phyloP scores from a whole-genome alignment of 306 rosid species.

The Crataegus laevigata region DNA sequence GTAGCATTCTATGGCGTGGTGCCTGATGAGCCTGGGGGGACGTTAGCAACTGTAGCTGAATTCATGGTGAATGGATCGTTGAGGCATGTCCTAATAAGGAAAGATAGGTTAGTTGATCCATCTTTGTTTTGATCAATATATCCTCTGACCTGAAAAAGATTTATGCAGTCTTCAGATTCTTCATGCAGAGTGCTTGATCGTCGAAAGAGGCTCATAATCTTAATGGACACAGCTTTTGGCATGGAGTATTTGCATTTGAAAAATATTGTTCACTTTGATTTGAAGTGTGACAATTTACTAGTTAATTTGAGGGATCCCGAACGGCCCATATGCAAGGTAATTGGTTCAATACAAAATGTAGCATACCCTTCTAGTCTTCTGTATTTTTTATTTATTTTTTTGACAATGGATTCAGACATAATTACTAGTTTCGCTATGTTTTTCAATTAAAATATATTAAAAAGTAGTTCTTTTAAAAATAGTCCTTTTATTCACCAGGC shows the following conservation, averaged over 20 bases:
- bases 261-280: constrained; percentile 89
- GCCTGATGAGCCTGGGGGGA: constrained; percentile 80
- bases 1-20: constrained; percentile 93
- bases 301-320: constrained; percentile 90
- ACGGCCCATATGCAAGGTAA: constrained; percentile 92
- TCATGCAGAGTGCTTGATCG: constrained; percentile 78
- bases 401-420: not conserved
- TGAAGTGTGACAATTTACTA: constrained; percentile 90
- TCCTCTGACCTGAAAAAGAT: constrained; percentile 1
- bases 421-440: not conserved
- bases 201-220: constrained; percentile 69
- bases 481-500: not conserved
- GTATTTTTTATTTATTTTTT: not conserved
- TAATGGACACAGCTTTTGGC: constrained; percentile 95
- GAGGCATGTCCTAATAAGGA: constrained; percentile 69
- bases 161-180: constrained; percentile 15
- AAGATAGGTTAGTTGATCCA: constrained; percentile 48
- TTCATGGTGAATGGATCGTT: constrained; percentile 92
- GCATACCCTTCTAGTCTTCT: not conserved
- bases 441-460: not conserved
- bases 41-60: constrained; percentile 87
- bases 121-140: not conserved
- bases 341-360: not conserved
- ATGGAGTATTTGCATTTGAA: constrained; percentile 96
- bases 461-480: not conserved